These are phyloP conservation scores for Carex kokanica DNA, from an alignment of 176 grass and related monocot species.

Conservation along the genomic window DNA sequence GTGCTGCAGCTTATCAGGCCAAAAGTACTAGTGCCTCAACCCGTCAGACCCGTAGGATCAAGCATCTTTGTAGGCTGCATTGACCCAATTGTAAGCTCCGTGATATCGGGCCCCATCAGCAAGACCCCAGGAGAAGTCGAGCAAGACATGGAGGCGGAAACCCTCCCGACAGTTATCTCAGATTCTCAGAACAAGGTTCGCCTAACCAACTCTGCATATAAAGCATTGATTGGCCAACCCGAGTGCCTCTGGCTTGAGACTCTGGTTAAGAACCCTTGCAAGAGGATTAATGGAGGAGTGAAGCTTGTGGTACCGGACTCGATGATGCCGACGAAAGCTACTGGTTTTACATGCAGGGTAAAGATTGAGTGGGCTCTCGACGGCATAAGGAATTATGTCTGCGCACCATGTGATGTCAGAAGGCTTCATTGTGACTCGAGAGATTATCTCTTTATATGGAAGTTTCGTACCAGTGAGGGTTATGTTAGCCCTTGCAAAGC, in stretches of 20 bases:
- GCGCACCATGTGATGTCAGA: conserved; percentile 57
- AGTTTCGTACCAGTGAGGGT: conserved; percentile 48
- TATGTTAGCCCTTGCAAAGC: conserved; percentile 29
- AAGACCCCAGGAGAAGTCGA: conserved; percentile 57
- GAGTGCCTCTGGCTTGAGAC: conserved; percentile 81
- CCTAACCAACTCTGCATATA: conserved; percentile 83
- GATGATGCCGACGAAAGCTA: conserved; percentile 25
- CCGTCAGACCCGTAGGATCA: conserved; percentile 66
- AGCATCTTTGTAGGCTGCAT: conserved; percentile 54
- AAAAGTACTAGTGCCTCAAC: conserved; percentile 60
- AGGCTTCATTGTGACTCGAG: conserved; percentile 59
- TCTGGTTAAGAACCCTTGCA: conserved; percentile 30
- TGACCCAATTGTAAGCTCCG: background rate
- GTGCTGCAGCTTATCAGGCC: conserved; percentile 51
- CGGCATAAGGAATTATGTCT: conserved; percentile 49
- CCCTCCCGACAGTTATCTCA: conserved; percentile 60
- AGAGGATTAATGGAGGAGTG: conserved; percentile 80
- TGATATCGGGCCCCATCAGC: background rate
- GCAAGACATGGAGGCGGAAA: conserved; percentile 61
- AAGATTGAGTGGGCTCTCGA: conserved; percentile 76
- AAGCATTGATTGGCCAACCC: conserved; percentile 76
- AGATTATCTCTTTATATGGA: conserved; percentile 78
- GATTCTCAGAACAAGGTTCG: conserved; percentile 74
- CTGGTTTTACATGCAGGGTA: conserved; percentile 55
- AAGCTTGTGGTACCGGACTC: conserved; percentile 39